Conservation (phyloP, 176 grass and related monocot species). For the Puccinellia tenuiflora region DNA sequence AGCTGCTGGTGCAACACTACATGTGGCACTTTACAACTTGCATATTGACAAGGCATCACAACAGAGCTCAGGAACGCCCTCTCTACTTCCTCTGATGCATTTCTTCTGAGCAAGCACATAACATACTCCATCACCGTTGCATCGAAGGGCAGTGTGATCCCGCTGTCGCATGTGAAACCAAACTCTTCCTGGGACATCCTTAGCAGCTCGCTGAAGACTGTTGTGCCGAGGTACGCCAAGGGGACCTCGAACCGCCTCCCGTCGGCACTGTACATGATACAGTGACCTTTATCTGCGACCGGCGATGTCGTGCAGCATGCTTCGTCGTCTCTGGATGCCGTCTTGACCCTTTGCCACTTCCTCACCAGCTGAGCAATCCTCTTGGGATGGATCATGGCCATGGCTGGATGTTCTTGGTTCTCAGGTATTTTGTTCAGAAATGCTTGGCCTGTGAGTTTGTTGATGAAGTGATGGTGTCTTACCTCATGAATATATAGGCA, state of each 20-base stretch:
- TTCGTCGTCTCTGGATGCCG: not conserved
- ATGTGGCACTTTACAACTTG: not conserved
- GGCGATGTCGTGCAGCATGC: not conserved
- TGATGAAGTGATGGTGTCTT: constrained; percentile 20
- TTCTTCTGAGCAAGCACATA: constrained; percentile 46
- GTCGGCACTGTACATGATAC: constrained; percentile 36
- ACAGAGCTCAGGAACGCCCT: constrained; percentile 44
- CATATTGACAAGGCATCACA: constrained; percentile 14
- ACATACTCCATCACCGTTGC: constrained; percentile 37
- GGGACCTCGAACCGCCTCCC: constrained; percentile 48
- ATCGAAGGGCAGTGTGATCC: constrained; percentile 55
- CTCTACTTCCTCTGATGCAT: constrained; percentile 41
- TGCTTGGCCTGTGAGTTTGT: constrained; percentile 17
- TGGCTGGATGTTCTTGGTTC: constrained; percentile 22
- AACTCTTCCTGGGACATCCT: constrained; percentile 46
- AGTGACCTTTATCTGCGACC: constrained; percentile 45
- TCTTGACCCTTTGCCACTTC: constrained; percentile 21
- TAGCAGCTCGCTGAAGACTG: constrained; percentile 37
- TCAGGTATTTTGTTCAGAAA: not conserved
- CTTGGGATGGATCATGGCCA: constrained; percentile 34
- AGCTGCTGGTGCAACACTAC: constrained; percentile 4
- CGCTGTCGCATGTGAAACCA: constrained; percentile 23
- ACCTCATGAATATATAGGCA: constrained; percentile 9
- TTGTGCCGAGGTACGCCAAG: constrained; percentile 32
- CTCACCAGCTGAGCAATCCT: constrained; percentile 24